phyloP scores from a whole-genome alignment of 306 rosid genomes.

The Bauhinia variegata region DNA sequence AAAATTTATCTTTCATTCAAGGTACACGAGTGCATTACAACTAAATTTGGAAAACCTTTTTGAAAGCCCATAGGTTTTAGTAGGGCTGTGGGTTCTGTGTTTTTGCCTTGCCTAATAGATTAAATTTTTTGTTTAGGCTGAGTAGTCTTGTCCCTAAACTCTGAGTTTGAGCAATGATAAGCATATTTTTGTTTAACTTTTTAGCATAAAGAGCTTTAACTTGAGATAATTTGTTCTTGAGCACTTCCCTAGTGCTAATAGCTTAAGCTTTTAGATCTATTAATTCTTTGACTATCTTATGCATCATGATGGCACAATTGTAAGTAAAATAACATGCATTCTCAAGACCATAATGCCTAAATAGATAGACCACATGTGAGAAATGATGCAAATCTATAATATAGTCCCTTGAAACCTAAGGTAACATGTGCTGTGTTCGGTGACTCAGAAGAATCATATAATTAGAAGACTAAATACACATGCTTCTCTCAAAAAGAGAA shows the following conservation, averaged over 20 bases:
- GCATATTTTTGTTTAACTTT: not conserved
- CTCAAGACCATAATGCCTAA: not conserved
- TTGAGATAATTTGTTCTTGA: too few relatives aligned
- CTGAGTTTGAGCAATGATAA: not conserved
- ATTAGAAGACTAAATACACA: not conserved
- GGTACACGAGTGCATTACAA: not conserved
- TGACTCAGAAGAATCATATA: not conserved
- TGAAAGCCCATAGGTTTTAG: not conserved
- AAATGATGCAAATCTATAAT: not conserved
- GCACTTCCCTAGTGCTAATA: too few relatives aligned
- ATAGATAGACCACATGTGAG: not conserved
- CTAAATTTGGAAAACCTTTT: not conserved
- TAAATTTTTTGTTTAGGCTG: too few relatives aligned
- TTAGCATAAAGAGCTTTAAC: too few relatives aligned
- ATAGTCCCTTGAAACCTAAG: not conserved
- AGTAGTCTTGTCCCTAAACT: too few relatives aligned
- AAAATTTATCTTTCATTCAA: slow-evolving; percentile 3
- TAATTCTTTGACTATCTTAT: slow-evolving; percentile 4
- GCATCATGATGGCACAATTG: not conserved
- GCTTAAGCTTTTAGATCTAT: not conserved
- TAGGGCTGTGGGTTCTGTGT: not conserved
- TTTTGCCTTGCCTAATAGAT: too few relatives aligned
- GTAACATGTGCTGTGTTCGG: not conserved
- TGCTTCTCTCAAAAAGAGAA: not conserved
- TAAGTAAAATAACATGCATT: slow-evolving; percentile 14